These are phyloP conservation scores for Glycyrrhiza uralensis DNA, from an alignment of 306 rosid genomes.

Conservation along the genomic window DNA sequence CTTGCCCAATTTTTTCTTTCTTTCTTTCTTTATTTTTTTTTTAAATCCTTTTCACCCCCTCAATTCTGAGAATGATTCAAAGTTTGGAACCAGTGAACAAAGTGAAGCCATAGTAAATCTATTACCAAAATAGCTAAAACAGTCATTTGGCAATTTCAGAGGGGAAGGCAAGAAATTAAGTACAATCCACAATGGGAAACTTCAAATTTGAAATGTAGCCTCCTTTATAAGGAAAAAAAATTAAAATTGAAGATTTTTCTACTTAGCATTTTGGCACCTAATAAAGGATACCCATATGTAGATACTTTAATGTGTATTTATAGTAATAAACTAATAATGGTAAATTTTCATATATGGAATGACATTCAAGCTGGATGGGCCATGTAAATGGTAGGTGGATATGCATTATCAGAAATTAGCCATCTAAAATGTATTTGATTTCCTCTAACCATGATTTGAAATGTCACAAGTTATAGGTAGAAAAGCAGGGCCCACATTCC, in stretches of 20 bases:
- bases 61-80: background rate
- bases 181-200: background rate
- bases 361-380: background rate
- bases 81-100: background rate
- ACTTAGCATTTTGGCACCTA: background rate
- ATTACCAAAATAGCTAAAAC: background rate
- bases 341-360: background rate
- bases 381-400: conserved; percentile 28
- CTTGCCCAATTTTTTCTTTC: too few relatives aligned
- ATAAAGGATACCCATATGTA: background rate
- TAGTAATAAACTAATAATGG: background rate
- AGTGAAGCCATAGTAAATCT: background rate
- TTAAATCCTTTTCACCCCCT: too few relatives aligned
- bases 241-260: background rate
- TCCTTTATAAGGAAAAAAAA: background rate
- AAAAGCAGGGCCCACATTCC: conserved; percentile 22
- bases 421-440: background rate
- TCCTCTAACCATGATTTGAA: conserved; percentile 8
- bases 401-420: conserved; percentile 21
- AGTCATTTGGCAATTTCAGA: background rate
- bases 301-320: background rate
- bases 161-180: background rate
- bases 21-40: too few relatives aligned
- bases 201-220: background rate
- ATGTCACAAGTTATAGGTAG: conserved; percentile 29